Conservation (phyloP, 2,329 filamentous ascomycete species). For the Trichophyton mentagrophytes region DNA sequence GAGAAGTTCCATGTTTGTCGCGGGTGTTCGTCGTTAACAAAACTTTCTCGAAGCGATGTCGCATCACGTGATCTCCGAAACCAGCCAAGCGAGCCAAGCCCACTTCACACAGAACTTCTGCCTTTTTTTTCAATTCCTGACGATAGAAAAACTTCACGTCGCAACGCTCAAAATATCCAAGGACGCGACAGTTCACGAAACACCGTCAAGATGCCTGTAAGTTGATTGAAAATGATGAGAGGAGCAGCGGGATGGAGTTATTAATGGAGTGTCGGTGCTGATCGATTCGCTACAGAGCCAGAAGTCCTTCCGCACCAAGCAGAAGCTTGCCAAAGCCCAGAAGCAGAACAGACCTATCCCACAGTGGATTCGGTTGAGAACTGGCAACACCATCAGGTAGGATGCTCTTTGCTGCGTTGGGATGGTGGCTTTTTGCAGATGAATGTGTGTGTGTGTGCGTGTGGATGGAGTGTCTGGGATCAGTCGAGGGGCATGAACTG, state of each 20-base stretch:
- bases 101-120: conserved; percentile 30
- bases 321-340: conserved; percentile 99
- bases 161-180: conserved; percentile 10
- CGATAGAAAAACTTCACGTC: conserved; percentile 11
- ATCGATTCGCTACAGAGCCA: conserved; percentile 56
- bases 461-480: background rate
- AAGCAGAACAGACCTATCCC: conserved; percentile 99
- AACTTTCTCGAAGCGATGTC: no score
- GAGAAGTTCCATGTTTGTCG: no score
- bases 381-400: conserved; percentile 98
- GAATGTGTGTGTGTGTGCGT: background rate
- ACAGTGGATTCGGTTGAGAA: conserved; percentile 98
- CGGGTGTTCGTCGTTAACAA: no score
- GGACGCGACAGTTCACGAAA: conserved; percentile 17
- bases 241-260: no score
- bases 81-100: conserved; percentile 23
- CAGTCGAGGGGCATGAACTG: background rate
- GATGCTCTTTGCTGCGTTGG: conserved; percentile 28
- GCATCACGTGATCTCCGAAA: conserved; percentile 7
- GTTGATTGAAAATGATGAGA: conserved; percentile 15
- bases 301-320: conserved; percentile 99
- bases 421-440: background rate
- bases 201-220: conserved; percentile 45
- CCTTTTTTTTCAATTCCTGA: conserved; percentile 19
- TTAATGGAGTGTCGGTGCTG: no score